phyloP scores from a whole-genome alignment of 768 basidiomycete genomes.

The Mycena sanguinolenta region DNA sequence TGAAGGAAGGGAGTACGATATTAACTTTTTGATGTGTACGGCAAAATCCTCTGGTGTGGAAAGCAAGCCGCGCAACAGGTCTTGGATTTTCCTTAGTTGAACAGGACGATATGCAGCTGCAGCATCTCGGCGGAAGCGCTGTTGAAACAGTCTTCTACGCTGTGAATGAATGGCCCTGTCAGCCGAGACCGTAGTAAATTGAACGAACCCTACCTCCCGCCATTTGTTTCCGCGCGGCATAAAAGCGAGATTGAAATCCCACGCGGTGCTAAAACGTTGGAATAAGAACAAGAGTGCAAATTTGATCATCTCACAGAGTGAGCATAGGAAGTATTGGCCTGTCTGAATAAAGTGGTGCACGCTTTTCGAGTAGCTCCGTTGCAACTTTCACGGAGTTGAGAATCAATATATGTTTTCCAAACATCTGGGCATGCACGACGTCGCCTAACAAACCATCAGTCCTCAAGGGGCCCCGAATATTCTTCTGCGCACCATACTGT shows the following conservation, averaged over 20 bases:
- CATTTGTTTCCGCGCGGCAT: slow-evolving; percentile 47
- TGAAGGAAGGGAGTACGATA: too few relatives aligned
- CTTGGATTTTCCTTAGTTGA: slow-evolving; percentile 41
- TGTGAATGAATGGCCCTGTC: not conserved
- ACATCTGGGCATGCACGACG: not conserved
- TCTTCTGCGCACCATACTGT: slow-evolving; percentile 44
- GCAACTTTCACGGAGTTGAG: slow-evolving; percentile 15
- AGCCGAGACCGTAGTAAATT: not conserved
- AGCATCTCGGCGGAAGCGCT: slow-evolving; percentile 41
- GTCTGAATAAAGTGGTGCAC: slow-evolving; percentile 10
- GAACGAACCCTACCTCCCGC: slow-evolving; percentile 32
- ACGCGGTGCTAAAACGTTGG: slow-evolving; percentile 47
- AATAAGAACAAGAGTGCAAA: not conserved
- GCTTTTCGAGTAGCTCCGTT: slow-evolving; percentile 8
- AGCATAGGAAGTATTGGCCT: slow-evolving; percentile 13
- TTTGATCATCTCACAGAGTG: slow-evolving; percentile 3
- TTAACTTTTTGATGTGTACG: too few relatives aligned
- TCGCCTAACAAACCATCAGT: not conserved
- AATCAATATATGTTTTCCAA: not conserved
- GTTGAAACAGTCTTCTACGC: slow-evolving; percentile 46
- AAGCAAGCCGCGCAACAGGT: slow-evolving; percentile 36
- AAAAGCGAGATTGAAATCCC: slow-evolving; percentile 45
- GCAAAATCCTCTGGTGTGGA: slow-evolving; percentile 33
- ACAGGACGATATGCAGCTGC: slow-evolving; percentile 38
- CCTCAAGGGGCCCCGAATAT: too few relatives aligned